These are phyloP conservation scores for Bipolaris cookei DNA, from an alignment of 2,329 filamentous ascomycete species.

Conservation along the genomic window DNA sequence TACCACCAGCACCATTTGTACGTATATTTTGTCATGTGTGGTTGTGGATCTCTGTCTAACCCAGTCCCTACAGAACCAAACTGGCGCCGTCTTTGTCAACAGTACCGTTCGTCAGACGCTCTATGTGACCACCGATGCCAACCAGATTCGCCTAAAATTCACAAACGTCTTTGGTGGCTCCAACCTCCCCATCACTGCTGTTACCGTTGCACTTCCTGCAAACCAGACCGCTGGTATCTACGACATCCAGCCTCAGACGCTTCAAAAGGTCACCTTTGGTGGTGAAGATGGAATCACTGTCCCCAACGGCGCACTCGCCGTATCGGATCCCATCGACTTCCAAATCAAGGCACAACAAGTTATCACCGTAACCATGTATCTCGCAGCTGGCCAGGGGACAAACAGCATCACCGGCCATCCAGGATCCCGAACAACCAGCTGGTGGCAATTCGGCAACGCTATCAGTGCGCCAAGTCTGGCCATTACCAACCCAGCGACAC, in stretches of 20 bases:
- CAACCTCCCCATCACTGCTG: slow-evolving; percentile 65
- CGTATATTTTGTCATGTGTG: neutral
- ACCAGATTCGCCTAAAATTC: slow-evolving; percentile 66
- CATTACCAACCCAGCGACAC: slow-evolving; percentile 46
- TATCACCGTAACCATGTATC: slow-evolving; percentile 65
- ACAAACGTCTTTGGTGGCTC: slow-evolving; percentile 70
- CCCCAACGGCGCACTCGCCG: slow-evolving; percentile 62
- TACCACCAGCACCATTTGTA: slow-evolving; percentile 65
- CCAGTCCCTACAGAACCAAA: slow-evolving; percentile 55
- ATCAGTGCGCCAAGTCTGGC: slow-evolving; percentile 58
- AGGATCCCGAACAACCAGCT: slow-evolving; percentile 68
- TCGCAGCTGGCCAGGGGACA: slow-evolving; percentile 62
- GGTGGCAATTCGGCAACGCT: slow-evolving; percentile 65
- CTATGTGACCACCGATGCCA: slow-evolving; percentile 63
- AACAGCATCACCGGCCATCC: slow-evolving; percentile 68
- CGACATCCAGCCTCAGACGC: slow-evolving; percentile 59
- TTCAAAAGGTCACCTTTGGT: slow-evolving; percentile 65
- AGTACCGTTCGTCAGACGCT: slow-evolving; percentile 71
- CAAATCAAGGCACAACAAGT: slow-evolving; percentile 58
- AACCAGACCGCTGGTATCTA: slow-evolving; percentile 62
- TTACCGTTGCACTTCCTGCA: slow-evolving; percentile 63
- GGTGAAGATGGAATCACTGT: slow-evolving; percentile 59
- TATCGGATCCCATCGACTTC: slow-evolving; percentile 68
- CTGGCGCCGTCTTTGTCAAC: slow-evolving; percentile 62
- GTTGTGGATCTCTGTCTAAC: neutral